phyloP scores from a whole-genome alignment of 2,329 filamentous ascomycete species.

The Amylocarpus encephaloides region DNA sequence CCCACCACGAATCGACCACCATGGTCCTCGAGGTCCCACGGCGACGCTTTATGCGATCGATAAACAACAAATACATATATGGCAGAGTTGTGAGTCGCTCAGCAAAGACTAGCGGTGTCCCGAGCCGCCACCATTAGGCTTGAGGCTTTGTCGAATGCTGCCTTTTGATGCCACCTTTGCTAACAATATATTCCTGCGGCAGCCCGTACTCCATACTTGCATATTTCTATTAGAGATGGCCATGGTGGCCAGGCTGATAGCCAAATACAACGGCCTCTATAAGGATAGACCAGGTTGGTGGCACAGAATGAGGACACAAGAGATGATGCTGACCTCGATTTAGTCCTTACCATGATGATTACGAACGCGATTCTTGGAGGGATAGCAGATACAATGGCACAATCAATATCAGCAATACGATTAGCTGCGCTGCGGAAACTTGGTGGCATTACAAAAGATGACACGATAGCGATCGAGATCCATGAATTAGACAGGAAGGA shows the following conservation, averaged over 20 bases:
- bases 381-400: constrained; percentile 92
- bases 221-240: constrained; percentile 86
- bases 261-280: constrained; percentile 93
- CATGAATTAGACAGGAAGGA: constrained; percentile 77
- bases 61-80: constrained; percentile 68
- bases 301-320: not conserved
- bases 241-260: constrained; percentile 71
- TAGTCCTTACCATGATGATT: constrained; percentile 97
- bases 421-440: constrained; percentile 58
- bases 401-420: constrained; percentile 80
- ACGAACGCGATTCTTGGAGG: constrained; percentile 94
- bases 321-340: constrained; percentile 8
- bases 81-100: constrained; percentile 59
- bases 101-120: too few species aligned
- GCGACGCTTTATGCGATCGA: constrained; percentile 55
- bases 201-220: constrained; percentile 84
- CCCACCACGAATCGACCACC: constrained; percentile 17
- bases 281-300: constrained; percentile 72
- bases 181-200: constrained; percentile 15
- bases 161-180: constrained; percentile 18
- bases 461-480: constrained; percentile 78
- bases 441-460: constrained; percentile 51
- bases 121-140: not conserved
- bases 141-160: not conserved
- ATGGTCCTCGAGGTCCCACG: constrained; percentile 55